These are phyloP conservation scores for Amoeboaphelidium protococcarum DNA, from an alignment of 371 early-diverging fungal species.

Conservation along the genomic window DNA sequence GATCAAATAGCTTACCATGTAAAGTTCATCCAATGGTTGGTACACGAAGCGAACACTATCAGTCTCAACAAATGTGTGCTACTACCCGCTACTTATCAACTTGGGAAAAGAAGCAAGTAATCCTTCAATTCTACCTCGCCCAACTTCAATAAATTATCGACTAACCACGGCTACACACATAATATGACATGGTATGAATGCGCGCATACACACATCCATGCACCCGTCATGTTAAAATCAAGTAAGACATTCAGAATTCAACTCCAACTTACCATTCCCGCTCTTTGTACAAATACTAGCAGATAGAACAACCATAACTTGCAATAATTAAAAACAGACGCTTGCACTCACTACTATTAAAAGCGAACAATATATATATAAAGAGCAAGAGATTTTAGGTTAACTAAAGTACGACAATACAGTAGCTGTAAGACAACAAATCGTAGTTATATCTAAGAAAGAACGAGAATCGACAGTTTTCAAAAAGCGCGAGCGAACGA, in stretches of 20 bases:
- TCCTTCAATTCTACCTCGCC: slow-evolving; percentile 84
- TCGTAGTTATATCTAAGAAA: too few species aligned
- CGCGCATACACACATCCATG: not conserved
- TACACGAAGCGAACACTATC: slow-evolving; percentile 89
- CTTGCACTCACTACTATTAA: not conserved
- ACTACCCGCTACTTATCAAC: slow-evolving; percentile 59
- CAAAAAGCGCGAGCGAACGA: too few species aligned
- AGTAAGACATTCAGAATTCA: too few species aligned
- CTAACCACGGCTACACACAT: slow-evolving; percentile 51
- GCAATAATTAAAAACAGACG: not conserved
- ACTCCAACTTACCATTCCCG: slow-evolving; percentile 46
- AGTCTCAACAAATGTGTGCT: slow-evolving; percentile 83
- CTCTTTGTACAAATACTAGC: slow-evolving; percentile 71
- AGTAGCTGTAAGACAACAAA: too few species aligned
- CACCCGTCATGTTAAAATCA: not conserved
- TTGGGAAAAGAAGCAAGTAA: slow-evolving; percentile 84
- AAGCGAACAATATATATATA: too few species aligned
- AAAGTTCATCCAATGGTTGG: slow-evolving; percentile 7
- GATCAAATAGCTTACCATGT: not conserved
- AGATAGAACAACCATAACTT: slow-evolving; percentile 36
- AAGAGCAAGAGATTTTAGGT: too few species aligned
- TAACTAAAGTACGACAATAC: too few species aligned
- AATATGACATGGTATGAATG: not conserved
- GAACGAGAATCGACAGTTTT: too few species aligned
- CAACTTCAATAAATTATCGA: slow-evolving; percentile 87